Conservation (phyloP, 441 rosid genomes). For the Populus hybrid region DNA sequence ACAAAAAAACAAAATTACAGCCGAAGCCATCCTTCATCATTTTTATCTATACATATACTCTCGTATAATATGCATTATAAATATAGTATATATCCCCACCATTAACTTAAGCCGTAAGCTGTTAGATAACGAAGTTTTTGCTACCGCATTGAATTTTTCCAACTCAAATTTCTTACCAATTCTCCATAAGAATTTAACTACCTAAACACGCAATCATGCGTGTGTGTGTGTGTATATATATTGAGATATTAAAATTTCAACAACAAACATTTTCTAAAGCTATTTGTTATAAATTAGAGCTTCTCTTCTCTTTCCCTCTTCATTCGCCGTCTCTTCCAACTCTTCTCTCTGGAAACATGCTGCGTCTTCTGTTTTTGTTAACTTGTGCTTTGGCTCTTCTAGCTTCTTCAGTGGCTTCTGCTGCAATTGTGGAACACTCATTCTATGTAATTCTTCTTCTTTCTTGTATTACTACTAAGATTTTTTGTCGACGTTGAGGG, state of each 20-base stretch:
- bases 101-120: neutral
- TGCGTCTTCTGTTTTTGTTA: constrained; percentile 27
- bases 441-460: constrained; percentile 41
- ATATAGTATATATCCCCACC: no score
- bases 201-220: neutral
- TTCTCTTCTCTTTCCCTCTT: neutral
- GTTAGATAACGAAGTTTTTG: constrained; percentile 25
- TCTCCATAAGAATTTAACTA: neutral
- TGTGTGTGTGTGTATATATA: neutral
- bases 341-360: constrained; percentile 26
- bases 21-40: no score
- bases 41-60: no score
- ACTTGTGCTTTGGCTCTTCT: constrained; percentile 32
- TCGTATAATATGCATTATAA: no score
- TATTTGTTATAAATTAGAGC: neutral
- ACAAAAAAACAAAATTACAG: no score
- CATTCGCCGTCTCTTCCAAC: neutral
- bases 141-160: neutral
- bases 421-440: constrained; percentile 61
- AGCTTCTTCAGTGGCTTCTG: constrained; percentile 50
- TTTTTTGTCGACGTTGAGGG: neutral
- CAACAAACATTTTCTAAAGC: neutral
- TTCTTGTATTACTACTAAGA: neutral
- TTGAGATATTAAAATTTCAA: neutral
- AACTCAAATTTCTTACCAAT: neutral